Percentiles rank a stretch among this genome's conserved stretches.
Conservation (phyloP, 2,329 filamentous ascomycete species). For the Beauveria sp. region DNA sequence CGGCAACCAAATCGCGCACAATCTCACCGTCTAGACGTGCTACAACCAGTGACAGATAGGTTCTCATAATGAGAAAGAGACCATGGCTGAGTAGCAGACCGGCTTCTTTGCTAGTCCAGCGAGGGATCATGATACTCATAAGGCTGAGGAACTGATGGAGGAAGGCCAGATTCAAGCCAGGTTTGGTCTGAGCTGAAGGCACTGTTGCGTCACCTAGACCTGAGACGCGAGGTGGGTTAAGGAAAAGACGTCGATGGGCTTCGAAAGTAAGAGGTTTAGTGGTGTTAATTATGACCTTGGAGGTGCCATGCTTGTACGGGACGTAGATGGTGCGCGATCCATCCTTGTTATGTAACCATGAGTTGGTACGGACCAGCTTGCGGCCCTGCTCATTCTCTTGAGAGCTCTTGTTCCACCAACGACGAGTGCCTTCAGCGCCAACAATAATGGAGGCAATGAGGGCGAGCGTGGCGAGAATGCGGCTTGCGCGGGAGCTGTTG, state of each 20-base stretch:
- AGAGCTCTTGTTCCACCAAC: constrained; percentile 65
- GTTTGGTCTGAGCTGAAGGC: constrained; percentile 84
- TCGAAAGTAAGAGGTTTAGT: constrained; percentile 94
- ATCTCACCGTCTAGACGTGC: constrained; percentile 93
- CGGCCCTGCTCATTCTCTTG: constrained; percentile 77
- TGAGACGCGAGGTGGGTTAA: constrained; percentile 81
- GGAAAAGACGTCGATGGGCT: constrained; percentile 85
- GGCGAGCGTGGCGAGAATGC: constrained; percentile 67
- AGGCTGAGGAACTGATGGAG: constrained; percentile 93
- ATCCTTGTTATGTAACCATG: constrained; percentile 87
- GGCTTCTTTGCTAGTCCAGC: constrained; percentile 93
- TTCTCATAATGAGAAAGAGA: constrained; percentile 81
- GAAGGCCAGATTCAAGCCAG: constrained; percentile 90
- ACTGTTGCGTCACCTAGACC: constrained; percentile 68
- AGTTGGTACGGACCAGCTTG: constrained; percentile 81
- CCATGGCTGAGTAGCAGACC: constrained; percentile 83
- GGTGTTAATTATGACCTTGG: constrained; percentile 83
- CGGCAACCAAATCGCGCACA: constrained; percentile 90
- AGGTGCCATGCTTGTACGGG: constrained; percentile 78
- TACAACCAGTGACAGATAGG: constrained; percentile 88
- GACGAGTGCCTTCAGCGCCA: constrained; percentile 68
- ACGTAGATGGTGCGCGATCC: constrained; percentile 93
- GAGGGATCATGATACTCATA: constrained; percentile 94
- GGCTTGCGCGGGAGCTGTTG: constrained; percentile 61
- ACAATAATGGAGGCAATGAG: constrained; percentile 73